A percentile compares a stretch with the other conserved stretches of the same genome.
These are phyloP conservation scores for Pelargonium australe DNA, from an alignment of 441 rosid genomes.

Conservation along the genomic window DNA sequence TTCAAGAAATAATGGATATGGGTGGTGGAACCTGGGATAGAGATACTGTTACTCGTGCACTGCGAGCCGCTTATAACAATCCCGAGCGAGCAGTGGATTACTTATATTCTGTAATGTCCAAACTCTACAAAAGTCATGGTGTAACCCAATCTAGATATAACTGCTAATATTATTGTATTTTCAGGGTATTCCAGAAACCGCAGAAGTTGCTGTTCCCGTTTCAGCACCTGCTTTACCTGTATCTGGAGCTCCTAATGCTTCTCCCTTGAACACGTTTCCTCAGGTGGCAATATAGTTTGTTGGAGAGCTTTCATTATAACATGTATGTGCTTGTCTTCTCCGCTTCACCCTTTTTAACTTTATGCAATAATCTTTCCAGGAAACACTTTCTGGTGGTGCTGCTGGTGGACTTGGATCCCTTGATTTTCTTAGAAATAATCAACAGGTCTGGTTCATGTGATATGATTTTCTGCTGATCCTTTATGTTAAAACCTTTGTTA, in stretches of 20 bases:
- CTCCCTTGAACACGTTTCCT: slow-evolving; percentile 95
- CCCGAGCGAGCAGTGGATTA: slow-evolving; percentile 98
- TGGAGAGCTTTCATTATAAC: slow-evolving; percentile 5
- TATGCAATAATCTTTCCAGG: slow-evolving; percentile 37
- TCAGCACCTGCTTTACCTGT: slow-evolving; percentile 42
- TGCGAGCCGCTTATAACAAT: slow-evolving; percentile 92
- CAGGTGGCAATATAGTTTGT: slow-evolving; percentile 43
- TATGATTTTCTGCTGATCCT: slow-evolving; percentile 12
- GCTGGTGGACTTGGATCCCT: slow-evolving; percentile 71
- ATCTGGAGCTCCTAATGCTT: slow-evolving; percentile 78
- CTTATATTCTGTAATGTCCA: slow-evolving; percentile 63
- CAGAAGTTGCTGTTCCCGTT: slow-evolving; percentile 68
- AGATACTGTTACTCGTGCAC: slow-evolving; percentile 83
- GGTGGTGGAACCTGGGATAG: slow-evolving; percentile 97
- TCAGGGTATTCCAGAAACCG: slow-evolving; percentile 91
- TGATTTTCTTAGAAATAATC: slow-evolving; percentile 86
- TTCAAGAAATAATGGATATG: slow-evolving; percentile 85
- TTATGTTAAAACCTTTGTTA: neutral
- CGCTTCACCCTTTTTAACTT: slow-evolving; percentile 8
- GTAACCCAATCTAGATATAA: slow-evolving; percentile 9
- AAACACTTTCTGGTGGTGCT: slow-evolving; percentile 51
- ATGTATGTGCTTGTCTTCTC: neutral
- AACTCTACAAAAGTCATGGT: slow-evolving; percentile 7
- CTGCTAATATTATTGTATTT: slow-evolving; percentile 24
- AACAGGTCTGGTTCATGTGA: slow-evolving; percentile 46